Percentiles rank a stretch among this genome's conserved stretches.
Conservation (phyloP, 2,329 filamentous ascomycete genomes). For the Aschersonia sp. region DNA sequence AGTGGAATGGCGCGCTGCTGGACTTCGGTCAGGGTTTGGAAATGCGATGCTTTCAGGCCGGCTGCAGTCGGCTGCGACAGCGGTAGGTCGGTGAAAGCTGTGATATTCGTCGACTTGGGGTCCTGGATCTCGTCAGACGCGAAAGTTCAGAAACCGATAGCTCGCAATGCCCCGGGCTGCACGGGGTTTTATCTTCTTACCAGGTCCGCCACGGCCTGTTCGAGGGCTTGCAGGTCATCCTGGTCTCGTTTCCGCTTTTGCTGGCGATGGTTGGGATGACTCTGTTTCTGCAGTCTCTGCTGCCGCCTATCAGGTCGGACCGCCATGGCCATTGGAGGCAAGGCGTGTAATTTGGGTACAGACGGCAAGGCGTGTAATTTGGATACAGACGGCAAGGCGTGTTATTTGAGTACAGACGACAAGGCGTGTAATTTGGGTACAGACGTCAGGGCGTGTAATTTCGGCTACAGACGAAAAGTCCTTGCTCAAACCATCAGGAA, state of each 20-base stretch:
- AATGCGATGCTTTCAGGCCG: slow-evolving; percentile 77
- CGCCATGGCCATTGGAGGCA: slow-evolving; percentile 10
- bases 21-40: slow-evolving; percentile 80
- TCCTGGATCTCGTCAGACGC: slow-evolving; percentile 28
- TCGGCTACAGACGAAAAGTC: not conserved
- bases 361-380: not conserved
- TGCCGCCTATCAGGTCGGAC: slow-evolving; percentile 11
- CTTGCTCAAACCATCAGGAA: too few species aligned
- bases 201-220: slow-evolving; percentile 17
- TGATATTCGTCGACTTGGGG: slow-evolving; percentile 40
- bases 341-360: not conserved
- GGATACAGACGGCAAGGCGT: not conserved
- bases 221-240: slow-evolving; percentile 18
- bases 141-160: not conserved
- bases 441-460: not conserved
- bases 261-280: slow-evolving; percentile 17
- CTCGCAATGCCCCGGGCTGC: not conserved
- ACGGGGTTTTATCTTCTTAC: slow-evolving; percentile 8
- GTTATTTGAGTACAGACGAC: not conserved
- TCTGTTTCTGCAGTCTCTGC: slow-evolving; percentile 13
- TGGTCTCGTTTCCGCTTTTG: slow-evolving; percentile 23
- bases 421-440: not conserved
- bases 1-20: slow-evolving; percentile 80
- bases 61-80: slow-evolving; percentile 66
- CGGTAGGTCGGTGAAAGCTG: slow-evolving; percentile 70